Evolutionary conservation across 805 yeast species (phyloP).

Genomic region (Kodamaea kakaduensis): DNA sequence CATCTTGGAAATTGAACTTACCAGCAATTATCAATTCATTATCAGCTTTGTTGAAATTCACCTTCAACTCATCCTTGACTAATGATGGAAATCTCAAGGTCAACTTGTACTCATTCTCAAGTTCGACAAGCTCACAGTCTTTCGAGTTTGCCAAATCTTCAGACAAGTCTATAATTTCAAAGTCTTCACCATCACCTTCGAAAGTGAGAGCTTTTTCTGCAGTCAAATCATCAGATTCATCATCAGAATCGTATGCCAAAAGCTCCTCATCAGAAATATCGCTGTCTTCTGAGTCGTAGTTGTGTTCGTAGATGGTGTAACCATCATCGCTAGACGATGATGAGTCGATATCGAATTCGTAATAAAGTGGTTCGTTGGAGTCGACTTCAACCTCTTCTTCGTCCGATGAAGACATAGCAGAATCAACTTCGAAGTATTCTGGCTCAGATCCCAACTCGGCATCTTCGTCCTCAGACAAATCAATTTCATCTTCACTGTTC

Average conservation of each 20-base stretch:
- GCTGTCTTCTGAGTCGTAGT: slow-evolving; percentile 36
- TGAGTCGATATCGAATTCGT: slow-evolving; percentile 22
- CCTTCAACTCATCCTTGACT: slow-evolving; percentile 36
- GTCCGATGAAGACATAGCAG: slow-evolving; percentile 19
- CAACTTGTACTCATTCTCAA: slow-evolving; percentile 37
- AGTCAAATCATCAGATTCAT: slow-evolving; percentile 10
- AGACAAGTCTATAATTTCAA: slow-evolving; percentile 37
- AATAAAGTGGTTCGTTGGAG: slow-evolving; percentile 19
- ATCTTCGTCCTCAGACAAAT: slow-evolving; percentile 17
- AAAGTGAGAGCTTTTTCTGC: slow-evolving; percentile 3
- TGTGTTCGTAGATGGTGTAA: slow-evolving; percentile 39
- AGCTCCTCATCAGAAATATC: slow-evolving; percentile 39
- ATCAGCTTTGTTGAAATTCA: slow-evolving; percentile 36
- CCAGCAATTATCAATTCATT: slow-evolving; percentile 41
- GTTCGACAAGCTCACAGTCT: slow-evolving; percentile 40
- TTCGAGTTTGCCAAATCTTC: slow-evolving; percentile 40
- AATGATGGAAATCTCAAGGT: slow-evolving; percentile 40
- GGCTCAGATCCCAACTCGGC: slow-evolving; percentile 19
- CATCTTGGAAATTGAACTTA: slow-evolving; percentile 30
- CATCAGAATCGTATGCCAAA: slow-evolving; percentile 15
- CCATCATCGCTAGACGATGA: slow-evolving; percentile 37
- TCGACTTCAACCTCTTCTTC: slow-evolving; percentile 17
- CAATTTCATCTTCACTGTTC: slow-evolving; percentile 26
- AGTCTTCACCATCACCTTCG: slow-evolving; percentile 24
- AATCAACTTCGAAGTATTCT: slow-evolving; percentile 29